Evolutionary conservation across 1,284 basidiomycete genomes (phyloP), one percentile per base, ranked within the genome.

Genomic region (Malassezia slooffiae): DNA sequence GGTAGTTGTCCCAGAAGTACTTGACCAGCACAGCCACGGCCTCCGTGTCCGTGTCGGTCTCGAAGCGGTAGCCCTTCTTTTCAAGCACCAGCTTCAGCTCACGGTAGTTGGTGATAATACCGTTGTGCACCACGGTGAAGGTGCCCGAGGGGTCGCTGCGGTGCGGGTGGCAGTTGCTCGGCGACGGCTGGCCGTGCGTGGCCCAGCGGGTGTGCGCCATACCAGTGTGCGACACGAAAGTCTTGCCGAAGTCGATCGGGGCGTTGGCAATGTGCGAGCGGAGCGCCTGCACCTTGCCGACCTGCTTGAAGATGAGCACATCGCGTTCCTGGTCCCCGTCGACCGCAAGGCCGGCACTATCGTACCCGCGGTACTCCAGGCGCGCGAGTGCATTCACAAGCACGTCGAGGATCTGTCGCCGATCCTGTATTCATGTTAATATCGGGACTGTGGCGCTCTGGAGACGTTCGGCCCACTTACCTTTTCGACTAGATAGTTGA

Each of bases 121-220:
- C 93, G 67, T 99, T 97, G 78, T 99, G 93, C 32, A 97, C 90
- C 60, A 97, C 76, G 49, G 81, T 80, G 74, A 99, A 97, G 68
- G 96, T 89, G 55, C 75, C 75, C 42, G 55, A 77, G 26, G 79
- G 75, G 70, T 95, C 89, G 28, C 84, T 86, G 60, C 82, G 82
- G 70, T 96, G 81, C 49, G 93, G 93, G 73, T 99, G 93, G 74
- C 91, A 97, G 75, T 97, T 99, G 62, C 77, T 71, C 41, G 81
- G 78, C 22, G 81, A 83, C 3, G 67, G 72, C 38, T 83, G 80
- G 51, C 93, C 93, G 71, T 99, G 93, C n/a, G 93, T 99, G 3
- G 93, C 93, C 93, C 93, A 99, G 55, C 93, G 87, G 13, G 93
- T 99, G 76, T 99, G 93, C 20, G 91, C 93, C 74, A 99, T 96